Conservation (phyloP, 306 rosid species). For the Citrullus colocynthis region DNA sequence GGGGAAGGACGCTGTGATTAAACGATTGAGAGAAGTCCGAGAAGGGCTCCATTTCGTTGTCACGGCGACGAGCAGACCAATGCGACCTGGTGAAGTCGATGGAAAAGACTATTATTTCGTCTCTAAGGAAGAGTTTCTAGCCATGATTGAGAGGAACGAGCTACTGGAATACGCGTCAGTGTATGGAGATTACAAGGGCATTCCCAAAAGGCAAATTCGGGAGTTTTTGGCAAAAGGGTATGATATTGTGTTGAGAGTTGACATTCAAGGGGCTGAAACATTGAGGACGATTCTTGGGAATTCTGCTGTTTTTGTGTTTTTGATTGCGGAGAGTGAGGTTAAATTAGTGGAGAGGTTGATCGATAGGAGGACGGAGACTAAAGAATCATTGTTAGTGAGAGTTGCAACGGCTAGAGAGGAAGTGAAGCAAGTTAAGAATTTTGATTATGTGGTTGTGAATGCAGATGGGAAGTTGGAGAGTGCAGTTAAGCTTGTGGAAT, state of each 20-base stretch:
- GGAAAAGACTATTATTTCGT: conserved; percentile 69
- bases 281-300: conserved; percentile 53
- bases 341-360: conserved; percentile 73
- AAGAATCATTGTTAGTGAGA: conserved; percentile 59
- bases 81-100: conserved; percentile 48
- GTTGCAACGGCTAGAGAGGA: conserved; percentile 82
- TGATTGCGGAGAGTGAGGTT: conserved; percentile 73
- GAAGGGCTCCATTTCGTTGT: conserved; percentile 61
- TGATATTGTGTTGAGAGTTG: conserved; percentile 74
- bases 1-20: conserved; percentile 78
- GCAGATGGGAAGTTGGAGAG: conserved; percentile 62
- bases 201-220: conserved; percentile 74
- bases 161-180: conserved; percentile 78
- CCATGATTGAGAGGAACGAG: conserved; percentile 50
- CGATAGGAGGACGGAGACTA: conserved; percentile 70
- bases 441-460: conserved; percentile 87
- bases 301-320: conserved; percentile 61
- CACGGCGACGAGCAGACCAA: conserved; percentile 63
- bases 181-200: conserved; percentile 86
- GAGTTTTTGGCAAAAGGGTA: conserved; percentile 62
- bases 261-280: conserved; percentile 84
- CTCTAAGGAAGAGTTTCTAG: conserved; percentile 52
- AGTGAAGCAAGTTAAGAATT: conserved; percentile 54
- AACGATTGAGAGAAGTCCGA: conserved; percentile 39
- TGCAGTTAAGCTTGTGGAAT: conserved; percentile 57